These are phyloP conservation scores for Pilasporangium apinafurcum DNA, from an alignment of 352 stramenopile species.

Conservation along the genomic window DNA sequence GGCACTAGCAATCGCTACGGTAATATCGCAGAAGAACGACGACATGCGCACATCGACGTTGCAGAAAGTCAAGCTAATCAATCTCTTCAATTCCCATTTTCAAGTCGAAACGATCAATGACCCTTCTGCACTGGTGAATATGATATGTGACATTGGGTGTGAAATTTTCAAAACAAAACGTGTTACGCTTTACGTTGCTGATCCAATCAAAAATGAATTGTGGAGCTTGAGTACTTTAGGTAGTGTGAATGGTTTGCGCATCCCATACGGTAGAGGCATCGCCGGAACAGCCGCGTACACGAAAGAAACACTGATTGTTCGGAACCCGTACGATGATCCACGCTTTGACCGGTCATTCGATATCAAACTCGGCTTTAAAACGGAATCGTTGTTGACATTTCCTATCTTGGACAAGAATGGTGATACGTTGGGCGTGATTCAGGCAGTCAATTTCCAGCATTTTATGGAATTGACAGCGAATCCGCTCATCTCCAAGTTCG, in stretches of 20 bases:
- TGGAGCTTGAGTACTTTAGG: constrained; percentile 67
- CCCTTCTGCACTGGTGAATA: constrained; percentile 57
- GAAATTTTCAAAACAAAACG: constrained; percentile 63
- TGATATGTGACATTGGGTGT: constrained; percentile 65
- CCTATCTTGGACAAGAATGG: constrained; percentile 61
- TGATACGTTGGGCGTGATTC: constrained; percentile 60
- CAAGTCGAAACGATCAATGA: constrained; percentile 64
- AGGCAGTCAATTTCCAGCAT: constrained; percentile 50
- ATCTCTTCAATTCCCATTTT: constrained; percentile 57
- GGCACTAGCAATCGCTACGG: constrained; percentile 33
- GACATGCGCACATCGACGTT: constrained; percentile 48
- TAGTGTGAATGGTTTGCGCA: constrained; percentile 66
- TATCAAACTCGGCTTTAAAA: constrained; percentile 79
- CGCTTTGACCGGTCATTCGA: constrained; percentile 81
- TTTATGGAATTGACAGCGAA: constrained; percentile 37
- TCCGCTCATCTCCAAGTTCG: constrained; percentile 43
- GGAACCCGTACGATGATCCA: constrained; percentile 67
- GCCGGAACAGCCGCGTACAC: constrained; percentile 56
- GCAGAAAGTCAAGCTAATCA: constrained; percentile 65
- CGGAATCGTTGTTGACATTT: constrained; percentile 66
- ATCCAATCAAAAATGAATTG: constrained; percentile 68
- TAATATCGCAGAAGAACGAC: constrained; percentile 47
- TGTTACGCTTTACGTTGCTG: constrained; percentile 68
- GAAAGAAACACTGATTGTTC: constrained; percentile 51
- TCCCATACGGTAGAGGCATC: constrained; percentile 73